phyloP scores from a whole-genome alignment of 441 rosid genomes.

The Pelargonium myrrhifolium region DNA sequence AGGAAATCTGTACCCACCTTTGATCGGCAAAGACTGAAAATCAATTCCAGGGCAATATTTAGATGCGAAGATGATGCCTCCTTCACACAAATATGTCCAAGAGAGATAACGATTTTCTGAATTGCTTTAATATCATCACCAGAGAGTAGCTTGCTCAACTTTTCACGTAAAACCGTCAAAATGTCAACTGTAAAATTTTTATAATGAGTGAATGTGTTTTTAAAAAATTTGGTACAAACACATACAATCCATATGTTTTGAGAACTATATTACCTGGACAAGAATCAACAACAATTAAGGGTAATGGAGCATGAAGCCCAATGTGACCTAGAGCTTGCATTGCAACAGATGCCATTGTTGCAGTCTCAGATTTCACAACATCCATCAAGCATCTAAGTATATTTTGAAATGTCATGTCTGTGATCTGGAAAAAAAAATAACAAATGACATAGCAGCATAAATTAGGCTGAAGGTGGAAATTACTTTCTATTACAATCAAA shows the following conservation, averaged over 20 bases:
- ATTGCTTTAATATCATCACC: slow-evolving; percentile 82
- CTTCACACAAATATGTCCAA: slow-evolving; percentile 76
- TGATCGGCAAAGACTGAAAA: slow-evolving; percentile 79
- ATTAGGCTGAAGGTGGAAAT: neutral
- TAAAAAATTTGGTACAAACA: slow-evolving; percentile 13
- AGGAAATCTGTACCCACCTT: slow-evolving; percentile 48
- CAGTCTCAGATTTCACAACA: slow-evolving; percentile 60
- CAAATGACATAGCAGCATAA: neutral
- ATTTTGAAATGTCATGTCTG: slow-evolving; percentile 50
- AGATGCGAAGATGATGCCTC: slow-evolving; percentile 66
- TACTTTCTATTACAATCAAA: slow-evolving; percentile 4
- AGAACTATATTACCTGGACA: slow-evolving; percentile 53
- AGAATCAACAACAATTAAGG: slow-evolving; percentile 47
- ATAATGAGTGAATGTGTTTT: slow-evolving; percentile 16
- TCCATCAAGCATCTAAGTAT: slow-evolving; percentile 63
- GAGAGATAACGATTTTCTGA: slow-evolving; percentile 70
- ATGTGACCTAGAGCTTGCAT: slow-evolving; percentile 97
- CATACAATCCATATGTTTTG: slow-evolving; percentile 1
- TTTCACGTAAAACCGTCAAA: slow-evolving; percentile 55
- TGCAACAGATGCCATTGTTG: slow-evolving; percentile 75
- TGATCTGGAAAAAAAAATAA: slow-evolving; percentile 38
- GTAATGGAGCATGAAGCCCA: slow-evolving; percentile 64
- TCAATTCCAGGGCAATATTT: slow-evolving; percentile 64
- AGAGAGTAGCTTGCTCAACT: slow-evolving; percentile 67
- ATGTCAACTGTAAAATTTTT: slow-evolving; percentile 53